Base-by-base conservation (phyloP, 1,284 basidiomycete species). In the Athelia psychrophila region DNA sequence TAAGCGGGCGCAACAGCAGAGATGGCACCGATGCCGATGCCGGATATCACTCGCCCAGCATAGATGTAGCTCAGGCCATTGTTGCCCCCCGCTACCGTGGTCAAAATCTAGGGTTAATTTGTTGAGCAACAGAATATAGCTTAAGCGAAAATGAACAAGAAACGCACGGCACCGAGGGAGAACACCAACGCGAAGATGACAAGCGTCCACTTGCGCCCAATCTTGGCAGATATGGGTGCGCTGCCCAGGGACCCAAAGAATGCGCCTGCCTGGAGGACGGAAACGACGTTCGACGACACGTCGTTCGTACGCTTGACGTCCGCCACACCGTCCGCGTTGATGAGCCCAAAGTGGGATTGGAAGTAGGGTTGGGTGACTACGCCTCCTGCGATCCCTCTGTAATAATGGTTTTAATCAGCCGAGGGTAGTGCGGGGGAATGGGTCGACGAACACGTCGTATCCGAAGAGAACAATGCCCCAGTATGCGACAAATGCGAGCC, bases 391-490 rank as follows among this genome's bases (percentile, higher is more conserved):
- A 79, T 71, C 58, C 76, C 73, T 27, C 79, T 81, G 50, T 6
- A 30, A 30, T 55, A 48, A n/a, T n/a, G n/a, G n/a, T n/a, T n/a
- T n/a, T n/a, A n/a, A n/a, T n/a, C n/a, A n/a, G n/a, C n/a, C n/a
- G n/a, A n/a, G n/a, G n/a, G n/a, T n/a, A n/a, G n/a, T n/a, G n/a
- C n/a, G n/a, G n/a, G n/a, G n/a, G n/a, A n/a, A n/a, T n/a, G n/a
- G 4, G 32, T 15, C 18, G n/a, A 78, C 82, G 53, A 61, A 86
- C 80, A 79, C 80, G 64, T 88, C 87, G 60, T 88, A 90, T 63
- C 89, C 89, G 61, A 91, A 91, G 13, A 91, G 72, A 44, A 91
- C 74, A 59, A 91, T 90, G 12, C 88, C 89, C 80, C 87, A 84
- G 65, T 89, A 91, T 2, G 78, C 84, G 54, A 88, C 72, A 60